Conservation (phyloP, 2,329 filamentous ascomycete genomes). For the Fusarium verticillioides region DNA sequence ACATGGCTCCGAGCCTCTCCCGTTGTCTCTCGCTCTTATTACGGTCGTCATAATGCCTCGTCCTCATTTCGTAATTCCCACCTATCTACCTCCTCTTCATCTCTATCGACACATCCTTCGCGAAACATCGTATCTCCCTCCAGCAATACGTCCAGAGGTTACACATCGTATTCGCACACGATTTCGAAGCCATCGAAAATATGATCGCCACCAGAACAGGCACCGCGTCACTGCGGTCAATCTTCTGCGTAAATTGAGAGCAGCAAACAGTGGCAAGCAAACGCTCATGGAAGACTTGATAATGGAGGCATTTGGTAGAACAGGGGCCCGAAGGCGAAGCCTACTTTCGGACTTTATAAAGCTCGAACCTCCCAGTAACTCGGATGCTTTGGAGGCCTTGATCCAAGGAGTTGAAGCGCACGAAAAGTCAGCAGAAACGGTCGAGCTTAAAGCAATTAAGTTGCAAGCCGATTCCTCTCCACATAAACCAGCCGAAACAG, state of each 20-base stretch:
- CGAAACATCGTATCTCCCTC: slow-evolving; percentile 69
- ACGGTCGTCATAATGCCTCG: slow-evolving; percentile 43
- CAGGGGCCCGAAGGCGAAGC: slow-evolving; percentile 61
- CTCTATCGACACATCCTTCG: slow-evolving; percentile 70
- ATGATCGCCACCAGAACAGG: slow-evolving; percentile 43
- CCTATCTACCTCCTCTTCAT: slow-evolving; percentile 44
- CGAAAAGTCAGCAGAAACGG: background rate
- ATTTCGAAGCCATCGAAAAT: slow-evolving; percentile 56
- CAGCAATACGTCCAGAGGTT: slow-evolving; percentile 59
- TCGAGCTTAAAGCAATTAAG: background rate
- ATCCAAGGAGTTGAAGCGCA: slow-evolving; percentile 22
- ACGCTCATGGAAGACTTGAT: slow-evolving; percentile 61
- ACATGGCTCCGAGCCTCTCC: slow-evolving; percentile 22
- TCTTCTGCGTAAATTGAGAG: slow-evolving; percentile 60
- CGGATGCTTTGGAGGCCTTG: slow-evolving; percentile 53
- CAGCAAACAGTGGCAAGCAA: slow-evolving; percentile 63
- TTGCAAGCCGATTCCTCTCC: background rate
- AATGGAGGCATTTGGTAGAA: slow-evolving; percentile 62
- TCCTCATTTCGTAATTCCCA: slow-evolving; percentile 42
- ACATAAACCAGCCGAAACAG: background rate
- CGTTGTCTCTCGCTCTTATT: background rate
- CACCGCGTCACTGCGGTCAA: slow-evolving; percentile 56
- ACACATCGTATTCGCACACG: slow-evolving; percentile 55
- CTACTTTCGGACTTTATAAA: slow-evolving; percentile 56
- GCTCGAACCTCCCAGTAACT: slow-evolving; percentile 52